Conservation (phyloP, 257 asterid genomes). For the Nicotiana undulata region DNA sequence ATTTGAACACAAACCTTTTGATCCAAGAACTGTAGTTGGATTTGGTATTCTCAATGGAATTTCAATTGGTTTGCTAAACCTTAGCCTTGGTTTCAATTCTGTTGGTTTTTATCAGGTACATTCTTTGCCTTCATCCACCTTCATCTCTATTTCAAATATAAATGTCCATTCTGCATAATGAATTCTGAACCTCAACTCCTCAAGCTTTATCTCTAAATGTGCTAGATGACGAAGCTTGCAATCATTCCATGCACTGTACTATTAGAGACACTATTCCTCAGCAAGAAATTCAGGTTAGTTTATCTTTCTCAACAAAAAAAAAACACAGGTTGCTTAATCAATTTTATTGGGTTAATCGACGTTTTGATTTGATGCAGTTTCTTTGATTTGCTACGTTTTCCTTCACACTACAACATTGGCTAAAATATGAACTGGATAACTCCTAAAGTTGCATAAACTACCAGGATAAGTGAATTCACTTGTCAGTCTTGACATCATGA, state of each 20-base stretch:
- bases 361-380: background rate
- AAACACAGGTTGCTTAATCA: slow-evolving; percentile 52
- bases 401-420: background rate
- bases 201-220: slow-evolving; percentile 12
- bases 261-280: slow-evolving; percentile 74
- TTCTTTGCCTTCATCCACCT: background rate
- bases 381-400: background rate
- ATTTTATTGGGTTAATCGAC: background rate
- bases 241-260: slow-evolving; percentile 89
- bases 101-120: slow-evolving; percentile 89
- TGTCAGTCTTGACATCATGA: background rate
- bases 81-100: slow-evolving; percentile 85
- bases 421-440: background rate
- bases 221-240: slow-evolving; percentile 87
- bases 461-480: background rate
- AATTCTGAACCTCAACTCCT: slow-evolving; percentile 11
- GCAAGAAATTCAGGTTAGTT: slow-evolving; percentile 77
- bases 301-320: slow-evolving; percentile 8
- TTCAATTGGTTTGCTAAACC: slow-evolving; percentile 84
- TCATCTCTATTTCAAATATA: background rate
- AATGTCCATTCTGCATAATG: background rate
- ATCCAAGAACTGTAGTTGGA: slow-evolving; percentile 57
- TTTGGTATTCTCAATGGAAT: slow-evolving; percentile 82
- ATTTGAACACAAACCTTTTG: slow-evolving; percentile 83
- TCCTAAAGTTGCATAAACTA: background rate